These are phyloP conservation scores for Liquidambar formosana DNA, from an alignment of 164 flowering plant species.

Conservation along the genomic window DNA sequence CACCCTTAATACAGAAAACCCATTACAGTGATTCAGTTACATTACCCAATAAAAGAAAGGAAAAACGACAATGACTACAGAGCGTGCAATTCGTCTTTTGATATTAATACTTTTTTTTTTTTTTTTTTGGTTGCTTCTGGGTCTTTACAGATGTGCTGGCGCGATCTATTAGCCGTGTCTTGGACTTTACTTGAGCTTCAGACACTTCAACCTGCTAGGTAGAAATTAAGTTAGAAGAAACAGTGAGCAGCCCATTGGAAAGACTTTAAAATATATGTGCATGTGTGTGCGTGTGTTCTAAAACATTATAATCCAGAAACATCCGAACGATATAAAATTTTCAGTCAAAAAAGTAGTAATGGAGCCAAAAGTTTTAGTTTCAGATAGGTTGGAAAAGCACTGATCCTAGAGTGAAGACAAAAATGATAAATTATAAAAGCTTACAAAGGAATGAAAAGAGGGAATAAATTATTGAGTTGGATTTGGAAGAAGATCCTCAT, in stretches of 20 bases:
- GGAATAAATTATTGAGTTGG: background rate
- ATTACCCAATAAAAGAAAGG: background rate
- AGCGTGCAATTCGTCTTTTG: too few species aligned
- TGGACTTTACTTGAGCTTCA: background rate
- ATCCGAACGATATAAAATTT: background rate
- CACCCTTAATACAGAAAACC: background rate
- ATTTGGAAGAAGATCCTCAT: slow-evolving; percentile 9
- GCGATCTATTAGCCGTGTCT: background rate
- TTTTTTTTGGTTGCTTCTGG: too few species aligned
- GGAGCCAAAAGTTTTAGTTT: slow-evolving; percentile 7
- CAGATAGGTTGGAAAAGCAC: slow-evolving; percentile 10
- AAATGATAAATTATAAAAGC: background rate
- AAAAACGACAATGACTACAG: background rate
- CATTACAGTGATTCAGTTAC: background rate
- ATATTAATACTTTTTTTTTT: too few species aligned
- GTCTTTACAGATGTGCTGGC: background rate
- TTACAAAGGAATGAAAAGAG: slow-evolving; percentile 4
- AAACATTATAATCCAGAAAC: background rate
- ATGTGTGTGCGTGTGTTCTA: too few species aligned
- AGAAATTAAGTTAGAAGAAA: background rate
- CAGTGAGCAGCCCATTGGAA: background rate
- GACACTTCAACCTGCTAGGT: slow-evolving; percentile 8
- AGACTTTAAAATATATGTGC: background rate
- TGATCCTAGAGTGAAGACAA: background rate
- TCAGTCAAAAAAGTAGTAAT: background rate